A percentile compares a stretch with the other conserved stretches of the same genome.
Conservation (phyloP, 2,329 filamentous ascomycete genomes). For the Zalaria sp. region DNA sequence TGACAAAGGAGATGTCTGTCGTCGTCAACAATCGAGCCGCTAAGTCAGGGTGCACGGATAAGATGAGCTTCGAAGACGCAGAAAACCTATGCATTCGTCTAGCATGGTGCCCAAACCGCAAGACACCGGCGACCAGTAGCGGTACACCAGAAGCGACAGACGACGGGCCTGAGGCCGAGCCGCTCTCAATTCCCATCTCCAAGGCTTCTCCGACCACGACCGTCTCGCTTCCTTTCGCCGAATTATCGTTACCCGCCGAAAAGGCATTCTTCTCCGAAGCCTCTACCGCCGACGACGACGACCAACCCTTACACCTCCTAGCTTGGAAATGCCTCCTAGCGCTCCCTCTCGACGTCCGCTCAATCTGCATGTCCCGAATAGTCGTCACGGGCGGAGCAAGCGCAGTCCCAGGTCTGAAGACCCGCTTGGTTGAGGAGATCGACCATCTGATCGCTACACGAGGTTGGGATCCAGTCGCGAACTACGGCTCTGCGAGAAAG, state of each 20-base stretch:
- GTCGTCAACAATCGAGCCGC: constrained; percentile 16
- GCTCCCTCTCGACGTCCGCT: constrained; percentile 68
- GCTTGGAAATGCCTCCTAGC: constrained; percentile 63
- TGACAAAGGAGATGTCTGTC: constrained; percentile 56
- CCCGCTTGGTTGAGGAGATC: constrained; percentile 64
- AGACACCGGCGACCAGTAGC: neutral
- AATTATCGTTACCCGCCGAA: constrained; percentile 62
- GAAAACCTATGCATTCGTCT: constrained; percentile 66
- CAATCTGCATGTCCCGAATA: constrained; percentile 76
- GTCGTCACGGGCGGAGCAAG: constrained; percentile 74
- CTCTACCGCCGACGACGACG: constrained; percentile 68
- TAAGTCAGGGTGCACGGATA: constrained; percentile 36
- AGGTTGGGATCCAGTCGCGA: constrained; percentile 67
- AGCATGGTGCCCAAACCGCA: constrained; percentile 52
- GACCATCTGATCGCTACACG: constrained; percentile 48
- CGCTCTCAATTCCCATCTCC: constrained; percentile 19
- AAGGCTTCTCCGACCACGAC: constrained; percentile 28
- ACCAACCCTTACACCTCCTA: constrained; percentile 62
- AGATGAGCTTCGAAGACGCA: constrained; percentile 55
- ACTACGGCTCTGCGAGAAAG: constrained; percentile 40
- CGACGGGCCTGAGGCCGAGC: constrained; percentile 11
- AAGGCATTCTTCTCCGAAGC: constrained; percentile 50
- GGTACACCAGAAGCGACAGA: constrained; percentile 20
- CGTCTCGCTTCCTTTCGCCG: constrained; percentile 53
- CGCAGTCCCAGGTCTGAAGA: constrained; percentile 63